Percentiles rank a stretch among this genome's conserved stretches.
Evolutionary conservation across 208 protist genomes (phyloP).

Genomic region (Porcisia hertigi): DNA sequence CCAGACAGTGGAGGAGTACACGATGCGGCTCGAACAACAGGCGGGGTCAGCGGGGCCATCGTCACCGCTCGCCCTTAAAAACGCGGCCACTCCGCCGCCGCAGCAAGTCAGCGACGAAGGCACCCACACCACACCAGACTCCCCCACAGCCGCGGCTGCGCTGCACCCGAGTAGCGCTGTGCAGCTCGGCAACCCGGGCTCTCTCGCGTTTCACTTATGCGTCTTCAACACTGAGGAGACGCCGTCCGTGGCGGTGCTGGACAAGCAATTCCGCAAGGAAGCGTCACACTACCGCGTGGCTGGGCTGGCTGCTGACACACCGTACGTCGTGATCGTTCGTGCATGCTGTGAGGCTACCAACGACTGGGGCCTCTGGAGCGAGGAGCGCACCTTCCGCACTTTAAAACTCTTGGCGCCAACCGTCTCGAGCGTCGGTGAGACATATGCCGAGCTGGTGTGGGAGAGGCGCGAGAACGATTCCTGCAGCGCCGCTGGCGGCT

Average conservation of each 20-base stretch:
- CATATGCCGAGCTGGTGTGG: slow-evolving; percentile 76
- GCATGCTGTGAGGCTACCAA: slow-evolving; percentile 58
- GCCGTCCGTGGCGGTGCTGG: slow-evolving; percentile 76
- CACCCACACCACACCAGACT: neutral
- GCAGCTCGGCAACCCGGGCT: slow-evolving; percentile 65
- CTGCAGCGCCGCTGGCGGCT: slow-evolving; percentile 8
- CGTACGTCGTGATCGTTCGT: slow-evolving; percentile 84
- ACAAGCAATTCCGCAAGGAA: slow-evolving; percentile 87
- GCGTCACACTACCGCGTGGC: slow-evolving; percentile 54
- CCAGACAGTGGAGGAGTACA: slow-evolving; percentile 70
- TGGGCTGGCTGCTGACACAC: slow-evolving; percentile 60
- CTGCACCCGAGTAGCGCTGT: slow-evolving; percentile 16
- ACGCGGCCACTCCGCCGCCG: neutral
- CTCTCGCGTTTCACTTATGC: slow-evolving; percentile 83
- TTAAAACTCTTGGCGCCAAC: slow-evolving; percentile 50
- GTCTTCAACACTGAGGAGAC: slow-evolving; percentile 72
- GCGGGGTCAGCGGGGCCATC: neutral
- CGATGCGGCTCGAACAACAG: slow-evolving; percentile 37
- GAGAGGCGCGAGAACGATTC: slow-evolving; percentile 48
- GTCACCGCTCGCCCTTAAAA: neutral
- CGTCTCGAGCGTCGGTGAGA: slow-evolving; percentile 68
- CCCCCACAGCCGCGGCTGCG: neutral
- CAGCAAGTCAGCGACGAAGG: neutral
- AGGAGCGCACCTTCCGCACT: slow-evolving; percentile 76
- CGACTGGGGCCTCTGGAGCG: slow-evolving; percentile 89